phyloP scores from a whole-genome alignment of 345 rosid genomes.

The Ricinus communis region DNA sequence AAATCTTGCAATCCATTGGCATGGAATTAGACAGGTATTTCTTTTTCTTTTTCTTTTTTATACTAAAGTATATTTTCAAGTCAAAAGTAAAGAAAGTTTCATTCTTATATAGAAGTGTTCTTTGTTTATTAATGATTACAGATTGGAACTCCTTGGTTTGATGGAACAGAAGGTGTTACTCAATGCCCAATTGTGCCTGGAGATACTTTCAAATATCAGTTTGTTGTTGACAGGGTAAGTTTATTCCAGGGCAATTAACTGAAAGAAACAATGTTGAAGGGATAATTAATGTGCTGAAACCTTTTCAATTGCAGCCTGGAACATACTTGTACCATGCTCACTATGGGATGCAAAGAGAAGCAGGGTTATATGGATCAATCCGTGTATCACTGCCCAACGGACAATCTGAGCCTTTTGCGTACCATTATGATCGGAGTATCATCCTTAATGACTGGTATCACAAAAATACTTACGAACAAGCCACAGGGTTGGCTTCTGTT shows the following conservation, averaged over 20 bases:
- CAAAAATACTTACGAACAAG: conserved; percentile 55
- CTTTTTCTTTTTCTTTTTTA: no score
- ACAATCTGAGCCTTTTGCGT: conserved; percentile 56
- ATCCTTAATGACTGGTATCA: conserved; percentile 81
- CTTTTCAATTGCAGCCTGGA: conserved; percentile 49
- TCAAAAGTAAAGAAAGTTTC: neutral
- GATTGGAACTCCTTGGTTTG: conserved; percentile 75
- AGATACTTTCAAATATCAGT: conserved; percentile 55
- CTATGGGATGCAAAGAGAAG: conserved; percentile 77
- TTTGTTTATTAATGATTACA: conserved; percentile 12
- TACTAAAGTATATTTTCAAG: neutral
- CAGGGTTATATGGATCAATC: conserved; percentile 70
- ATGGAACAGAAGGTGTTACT: conserved; percentile 67
- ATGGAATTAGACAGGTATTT: conserved; percentile 68
- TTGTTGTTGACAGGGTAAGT: conserved; percentile 69
- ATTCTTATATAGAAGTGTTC: no score
- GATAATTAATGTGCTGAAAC: no score
- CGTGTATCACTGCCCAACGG: conserved; percentile 45
- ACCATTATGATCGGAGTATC: conserved; percentile 60
- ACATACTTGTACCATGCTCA: conserved; percentile 77
- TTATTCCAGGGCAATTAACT: no score
- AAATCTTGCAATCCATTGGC: conserved; percentile 75
- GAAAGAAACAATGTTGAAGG: no score
- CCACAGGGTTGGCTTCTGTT: conserved; percentile 53
- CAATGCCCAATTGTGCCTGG: conserved; percentile 76